Evolutionary conservation across 2,329 filamentous ascomycete genomes (phyloP).

Genomic region (Colletotrichum sp.): DNA sequence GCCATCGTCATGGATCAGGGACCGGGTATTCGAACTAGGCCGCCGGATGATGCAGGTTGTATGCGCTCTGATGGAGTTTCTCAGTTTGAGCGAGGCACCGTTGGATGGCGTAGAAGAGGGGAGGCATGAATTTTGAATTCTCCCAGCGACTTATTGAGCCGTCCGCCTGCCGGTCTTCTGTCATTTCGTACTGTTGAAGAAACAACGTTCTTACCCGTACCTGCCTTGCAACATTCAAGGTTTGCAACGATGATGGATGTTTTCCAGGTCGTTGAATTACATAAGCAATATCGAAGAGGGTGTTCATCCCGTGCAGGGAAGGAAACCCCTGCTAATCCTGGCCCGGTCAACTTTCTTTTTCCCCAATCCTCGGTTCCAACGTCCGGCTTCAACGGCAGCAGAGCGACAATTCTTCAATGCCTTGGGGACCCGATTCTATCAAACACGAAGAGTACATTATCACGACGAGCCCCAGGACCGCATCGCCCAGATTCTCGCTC

Average conservation of each 20-base stretch:
- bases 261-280: background rate
- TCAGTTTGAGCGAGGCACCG: background rate
- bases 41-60: background rate
- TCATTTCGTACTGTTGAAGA: background rate
- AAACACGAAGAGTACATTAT: background rate
- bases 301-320: background rate
- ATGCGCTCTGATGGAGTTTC: background rate
- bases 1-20: background rate
- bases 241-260: background rate
- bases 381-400: background rate
- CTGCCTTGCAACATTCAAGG: background rate
- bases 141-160: background rate
- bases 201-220: background rate
- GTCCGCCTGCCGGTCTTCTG: background rate
- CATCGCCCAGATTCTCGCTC: background rate
- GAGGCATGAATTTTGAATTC: background rate
- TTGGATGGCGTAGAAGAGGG: background rate
- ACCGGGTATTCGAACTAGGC: background rate
- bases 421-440: background rate
- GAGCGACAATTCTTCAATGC: background rate
- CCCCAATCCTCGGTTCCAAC: background rate
- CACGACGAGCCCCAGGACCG: background rate
- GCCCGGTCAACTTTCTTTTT: background rate
- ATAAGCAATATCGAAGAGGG: background rate
- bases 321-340: background rate